Conservation (phyloP, 345 rosid species). For the Garcia nutans region DNA sequence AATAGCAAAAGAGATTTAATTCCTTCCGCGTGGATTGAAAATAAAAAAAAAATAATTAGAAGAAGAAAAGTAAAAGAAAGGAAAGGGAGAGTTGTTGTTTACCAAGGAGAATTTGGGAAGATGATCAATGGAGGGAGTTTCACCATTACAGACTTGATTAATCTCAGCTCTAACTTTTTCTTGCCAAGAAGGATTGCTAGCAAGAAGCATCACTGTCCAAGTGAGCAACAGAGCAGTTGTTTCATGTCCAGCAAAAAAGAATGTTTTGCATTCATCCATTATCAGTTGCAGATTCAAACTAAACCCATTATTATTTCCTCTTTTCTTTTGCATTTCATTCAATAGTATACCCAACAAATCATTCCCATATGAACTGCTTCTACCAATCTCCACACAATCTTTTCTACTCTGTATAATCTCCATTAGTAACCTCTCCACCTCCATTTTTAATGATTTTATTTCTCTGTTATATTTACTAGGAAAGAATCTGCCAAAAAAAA, state of each 20-base stretch:
- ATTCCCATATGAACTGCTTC: conserved; percentile 74
- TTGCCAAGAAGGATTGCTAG: conserved; percentile 87
- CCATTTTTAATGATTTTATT: conserved; percentile 71
- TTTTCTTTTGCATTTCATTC: conserved; percentile 62
- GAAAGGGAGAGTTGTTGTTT: conserved; percentile 5
- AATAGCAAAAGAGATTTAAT: too few relatives aligned
- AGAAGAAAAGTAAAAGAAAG: not conserved
- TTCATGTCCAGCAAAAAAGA: conserved; percentile 97
- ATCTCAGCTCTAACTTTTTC: conserved; percentile 68
- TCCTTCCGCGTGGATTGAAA: too few relatives aligned
- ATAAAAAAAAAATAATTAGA: too few relatives aligned
- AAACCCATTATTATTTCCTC: conserved; percentile 27
- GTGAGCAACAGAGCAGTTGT: conserved; percentile 87
- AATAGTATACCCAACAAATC: conserved; percentile 79
- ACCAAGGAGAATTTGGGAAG: conserved; percentile 76
- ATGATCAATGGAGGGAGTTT: conserved; percentile 60
- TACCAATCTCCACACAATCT: conserved; percentile 75
- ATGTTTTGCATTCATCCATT: conserved; percentile 97
- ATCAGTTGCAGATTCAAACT: conserved; percentile 64
- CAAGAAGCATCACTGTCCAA: conserved; percentile 89
- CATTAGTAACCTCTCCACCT: conserved; percentile 74
- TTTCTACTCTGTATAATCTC: conserved; percentile 79
- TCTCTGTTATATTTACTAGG: conserved; percentile 88
- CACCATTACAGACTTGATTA: conserved; percentile 59
- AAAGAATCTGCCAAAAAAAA: conserved; percentile 51